These are phyloP conservation scores for Symbiodinium pilosum DNA, from an alignment of 73 alveolate genomes.

Conservation along the genomic window DNA sequence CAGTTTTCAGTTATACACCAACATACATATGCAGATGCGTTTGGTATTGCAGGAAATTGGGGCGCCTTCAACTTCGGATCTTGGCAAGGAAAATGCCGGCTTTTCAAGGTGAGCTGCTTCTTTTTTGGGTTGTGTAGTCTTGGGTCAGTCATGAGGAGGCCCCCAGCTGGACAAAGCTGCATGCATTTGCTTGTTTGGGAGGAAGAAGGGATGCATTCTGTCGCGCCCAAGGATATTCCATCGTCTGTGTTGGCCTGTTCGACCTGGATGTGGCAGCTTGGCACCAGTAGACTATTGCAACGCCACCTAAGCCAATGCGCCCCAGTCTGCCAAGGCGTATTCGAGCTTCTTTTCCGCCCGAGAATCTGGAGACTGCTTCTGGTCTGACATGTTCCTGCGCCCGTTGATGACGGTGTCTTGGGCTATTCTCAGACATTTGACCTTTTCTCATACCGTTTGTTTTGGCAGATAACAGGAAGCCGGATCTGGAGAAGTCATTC, in stretches of 20 bases:
- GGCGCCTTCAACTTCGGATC: slow-evolving; percentile 61
- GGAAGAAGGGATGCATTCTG: too few species aligned
- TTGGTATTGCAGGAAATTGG: slow-evolving; percentile 93
- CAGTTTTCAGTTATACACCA: too few species aligned
- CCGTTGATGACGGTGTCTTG: slow-evolving; percentile 50
- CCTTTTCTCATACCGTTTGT: too few species aligned
- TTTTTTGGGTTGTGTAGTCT: neutral
- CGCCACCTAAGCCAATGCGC: too few species aligned
- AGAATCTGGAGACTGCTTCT: slow-evolving; percentile 12
- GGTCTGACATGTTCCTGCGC: slow-evolving; percentile 15
- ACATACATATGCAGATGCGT: too few species aligned
- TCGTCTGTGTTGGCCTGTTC: slow-evolving; percentile 68
- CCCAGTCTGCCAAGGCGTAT: neutral
- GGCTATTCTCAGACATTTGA: too few species aligned
- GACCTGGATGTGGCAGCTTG: slow-evolving; percentile 13
- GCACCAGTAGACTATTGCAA: too few species aligned
- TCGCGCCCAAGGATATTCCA: slow-evolving; percentile 21
- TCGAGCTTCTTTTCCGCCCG: neutral
- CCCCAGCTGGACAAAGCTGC: too few species aligned
- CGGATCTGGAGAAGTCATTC: too few species aligned
- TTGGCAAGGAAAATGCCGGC: neutral
- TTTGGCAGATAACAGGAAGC: too few species aligned
- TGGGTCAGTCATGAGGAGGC: too few species aligned
- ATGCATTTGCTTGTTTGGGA: too few species aligned
- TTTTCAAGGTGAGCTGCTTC: neutral